Base-by-base conservation (phyloP, 331 rosid genomes). In the Dryas integrifolia region DNA sequence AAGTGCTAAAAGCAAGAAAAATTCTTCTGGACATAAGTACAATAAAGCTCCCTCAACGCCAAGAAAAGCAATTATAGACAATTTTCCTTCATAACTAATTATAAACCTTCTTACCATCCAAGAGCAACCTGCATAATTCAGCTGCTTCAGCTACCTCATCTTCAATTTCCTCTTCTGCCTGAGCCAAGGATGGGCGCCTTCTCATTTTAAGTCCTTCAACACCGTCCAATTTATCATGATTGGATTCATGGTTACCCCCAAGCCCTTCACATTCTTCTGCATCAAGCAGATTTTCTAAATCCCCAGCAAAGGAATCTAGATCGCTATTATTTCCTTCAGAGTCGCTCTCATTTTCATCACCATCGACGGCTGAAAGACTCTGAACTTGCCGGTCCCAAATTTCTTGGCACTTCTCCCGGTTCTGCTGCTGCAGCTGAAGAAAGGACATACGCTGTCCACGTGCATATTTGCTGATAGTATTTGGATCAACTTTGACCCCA, bases 361-460 rank as follows among this genome's bases (percentile, higher is more conserved):
- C 91, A 76, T 82, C 88, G 58, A 84, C 77, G 74, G 92, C 86
- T 69, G 91, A 79, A 79, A 94, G 89, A 80, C 89, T 85, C 88
- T 91, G 97, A 79, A 78, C 74, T 85, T 91, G 98, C n/a, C 97
- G 84, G 65, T 94, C 98, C 98, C 98, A 94, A 76, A 94, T 91
- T 78, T 94, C 97, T 78, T 94, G 98, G 83, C 98, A 94, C 86
- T 94, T 94, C 74, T 94, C 97, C 79, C 97, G 81, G 35, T 93
- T 94, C 88, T 94, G 98, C 84, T 90, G 98, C 90, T 94, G 98
- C 75, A 94, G 83, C 79, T 94, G 98, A 79, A 94, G 96, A 82
- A 94, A 94, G 74, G 98, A 94, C 97, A 94, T 94, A 18, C 98
- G 87, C 76, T 91, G 98, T 45, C 98, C 98, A 78, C 98, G 98